Percentiles rank a stretch among this genome's conserved stretches.
Evolutionary conservation across 2,329 filamentous ascomycete genomes (phyloP).

Genomic region (Albifimbria verrucaria): DNA sequence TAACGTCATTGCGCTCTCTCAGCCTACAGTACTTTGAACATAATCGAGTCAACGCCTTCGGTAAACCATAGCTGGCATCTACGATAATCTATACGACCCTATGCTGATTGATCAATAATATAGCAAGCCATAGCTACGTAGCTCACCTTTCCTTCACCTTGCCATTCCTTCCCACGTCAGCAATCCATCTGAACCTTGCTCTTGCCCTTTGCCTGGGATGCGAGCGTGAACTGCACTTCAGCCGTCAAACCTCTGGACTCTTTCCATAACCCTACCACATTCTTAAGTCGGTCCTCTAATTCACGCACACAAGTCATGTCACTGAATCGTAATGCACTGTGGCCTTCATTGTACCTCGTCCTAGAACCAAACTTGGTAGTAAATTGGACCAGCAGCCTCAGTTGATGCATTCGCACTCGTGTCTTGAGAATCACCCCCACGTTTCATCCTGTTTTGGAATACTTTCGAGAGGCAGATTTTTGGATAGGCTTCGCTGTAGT

Average conservation of each 20-base stretch:
- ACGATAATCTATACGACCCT: too few species aligned
- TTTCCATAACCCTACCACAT: background rate
- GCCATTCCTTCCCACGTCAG: too few species aligned
- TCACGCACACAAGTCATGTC: background rate
- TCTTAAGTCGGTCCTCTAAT: background rate
- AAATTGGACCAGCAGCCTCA: background rate
- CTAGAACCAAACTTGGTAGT: background rate
- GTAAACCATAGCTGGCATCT: too few species aligned
- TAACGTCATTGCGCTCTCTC: background rate
- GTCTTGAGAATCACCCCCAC: background rate
- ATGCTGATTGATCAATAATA: too few species aligned
- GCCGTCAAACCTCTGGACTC: background rate
- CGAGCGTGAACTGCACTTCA: background rate
- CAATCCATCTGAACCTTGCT: too few species aligned
- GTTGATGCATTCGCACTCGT: background rate
- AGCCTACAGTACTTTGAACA: too few species aligned
- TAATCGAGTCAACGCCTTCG: too few species aligned
- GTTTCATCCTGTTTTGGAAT: background rate
- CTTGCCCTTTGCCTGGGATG: background rate
- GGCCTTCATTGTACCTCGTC: background rate
- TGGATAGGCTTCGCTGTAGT: background rate
- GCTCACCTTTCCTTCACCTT: too few species aligned
- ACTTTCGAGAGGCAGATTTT: background rate
- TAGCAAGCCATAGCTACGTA: too few species aligned
- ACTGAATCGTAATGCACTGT: background rate